These are phyloP conservation scores for Sporothrix sp. DNA, from an alignment of 2,329 filamentous ascomycete species.

Conservation along the genomic window DNA sequence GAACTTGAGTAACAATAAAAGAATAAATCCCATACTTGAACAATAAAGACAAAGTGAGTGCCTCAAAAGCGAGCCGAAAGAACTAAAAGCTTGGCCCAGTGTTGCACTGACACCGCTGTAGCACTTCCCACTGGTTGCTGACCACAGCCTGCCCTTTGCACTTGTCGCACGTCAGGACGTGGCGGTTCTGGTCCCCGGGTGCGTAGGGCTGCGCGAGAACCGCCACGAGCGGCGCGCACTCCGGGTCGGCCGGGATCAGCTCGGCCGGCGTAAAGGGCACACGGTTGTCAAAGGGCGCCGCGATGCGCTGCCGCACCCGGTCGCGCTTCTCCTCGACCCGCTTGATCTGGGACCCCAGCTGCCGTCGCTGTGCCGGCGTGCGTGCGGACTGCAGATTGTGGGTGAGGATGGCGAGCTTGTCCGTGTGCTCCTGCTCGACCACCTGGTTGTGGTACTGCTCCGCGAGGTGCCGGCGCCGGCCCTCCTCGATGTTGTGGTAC, in stretches of 20 bases:
- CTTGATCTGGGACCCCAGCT: neutral
- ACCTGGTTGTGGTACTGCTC: neutral
- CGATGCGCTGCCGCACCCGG: neutral
- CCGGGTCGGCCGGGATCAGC: neutral
- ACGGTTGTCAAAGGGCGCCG: neutral
- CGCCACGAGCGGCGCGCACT: neutral
- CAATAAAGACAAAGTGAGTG: too few relatives aligned
- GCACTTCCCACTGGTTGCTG: neutral
- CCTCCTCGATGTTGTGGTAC: neutral
- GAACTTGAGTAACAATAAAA: too few relatives aligned
- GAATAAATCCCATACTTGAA: too few relatives aligned
- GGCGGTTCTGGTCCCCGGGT: neutral
- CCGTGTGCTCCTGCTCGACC: neutral
- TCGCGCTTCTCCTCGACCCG: neutral
- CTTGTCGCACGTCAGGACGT: neutral
- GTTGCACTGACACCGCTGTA: neutral
- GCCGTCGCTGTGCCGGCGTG: neutral
- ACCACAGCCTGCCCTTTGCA: neutral
- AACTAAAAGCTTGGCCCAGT: too few relatives aligned
- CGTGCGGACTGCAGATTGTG: neutral
- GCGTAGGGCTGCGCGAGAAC: neutral
- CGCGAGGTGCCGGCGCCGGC: neutral
- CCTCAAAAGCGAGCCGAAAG: too few relatives aligned
- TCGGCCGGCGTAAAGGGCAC: neutral
- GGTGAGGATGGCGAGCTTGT: neutral